Evolutionary conservation across 139 green algal species (phyloP).

Genomic region (Chlamydomonas sp.): DNA sequence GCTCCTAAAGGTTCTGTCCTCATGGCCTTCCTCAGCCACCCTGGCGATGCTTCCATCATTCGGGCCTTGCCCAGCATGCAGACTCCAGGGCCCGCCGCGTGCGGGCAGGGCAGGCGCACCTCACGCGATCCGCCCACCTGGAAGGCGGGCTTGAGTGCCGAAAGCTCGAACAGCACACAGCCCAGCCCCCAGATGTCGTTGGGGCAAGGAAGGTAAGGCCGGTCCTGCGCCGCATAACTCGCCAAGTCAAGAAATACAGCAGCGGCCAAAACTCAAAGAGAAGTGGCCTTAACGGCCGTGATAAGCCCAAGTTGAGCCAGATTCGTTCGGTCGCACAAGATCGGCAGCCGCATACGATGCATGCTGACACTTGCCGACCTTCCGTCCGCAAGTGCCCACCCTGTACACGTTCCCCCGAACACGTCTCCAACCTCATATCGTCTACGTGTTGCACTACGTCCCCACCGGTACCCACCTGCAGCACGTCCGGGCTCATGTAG

Average conservation of each 20-base stretch:
- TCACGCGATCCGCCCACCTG: constrained; percentile 14
- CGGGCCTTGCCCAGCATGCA: not conserved
- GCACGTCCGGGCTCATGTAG: constrained; percentile 40
- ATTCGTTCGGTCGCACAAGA: not conserved
- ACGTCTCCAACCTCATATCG: constrained; percentile 2
- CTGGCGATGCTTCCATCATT: not conserved
- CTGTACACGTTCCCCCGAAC: not conserved
- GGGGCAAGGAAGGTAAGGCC: not conserved
- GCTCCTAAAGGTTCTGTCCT: not conserved
- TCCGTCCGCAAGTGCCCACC: not conserved
- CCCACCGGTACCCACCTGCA: constrained; percentile 2
- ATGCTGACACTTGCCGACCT: not conserved
- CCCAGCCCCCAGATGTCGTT: constrained; percentile 45
- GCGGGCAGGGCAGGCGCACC: not conserved
- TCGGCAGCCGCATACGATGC: not conserved
- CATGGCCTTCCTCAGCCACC: not conserved
- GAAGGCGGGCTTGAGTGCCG: constrained; percentile 51
- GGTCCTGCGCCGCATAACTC: not conserved
- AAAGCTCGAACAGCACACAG: constrained; percentile 57
- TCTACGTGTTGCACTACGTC: not conserved
- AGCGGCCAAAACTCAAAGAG: not conserved
- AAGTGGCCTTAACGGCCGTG: not conserved
- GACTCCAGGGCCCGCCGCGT: not conserved
- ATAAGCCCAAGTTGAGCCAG: too few species aligned
- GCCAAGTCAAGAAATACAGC: not conserved